Base-by-base conservation (phyloP, 2,329 filamentous ascomycete genomes). In the Penicillium decumbens region DNA sequence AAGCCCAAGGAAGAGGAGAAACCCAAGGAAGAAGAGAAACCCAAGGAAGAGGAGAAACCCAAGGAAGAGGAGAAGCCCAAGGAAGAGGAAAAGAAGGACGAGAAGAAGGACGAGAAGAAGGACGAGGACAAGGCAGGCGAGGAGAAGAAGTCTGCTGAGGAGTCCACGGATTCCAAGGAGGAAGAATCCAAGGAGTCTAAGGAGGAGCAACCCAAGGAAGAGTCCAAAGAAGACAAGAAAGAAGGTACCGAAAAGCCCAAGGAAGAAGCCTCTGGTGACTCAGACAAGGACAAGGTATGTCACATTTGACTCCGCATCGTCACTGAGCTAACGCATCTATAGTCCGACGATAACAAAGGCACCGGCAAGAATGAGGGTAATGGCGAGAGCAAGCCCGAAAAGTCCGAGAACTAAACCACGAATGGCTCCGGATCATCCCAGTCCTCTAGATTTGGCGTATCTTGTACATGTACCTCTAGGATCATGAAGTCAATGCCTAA, bases 91-190 rank as follows among this genome's bases (percentile, higher is more conserved):
- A 35, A 52, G 38, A 12, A 37, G 33, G 15, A 20, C 2, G 12
- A 24, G 7, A 9, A 28, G 8, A 10, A 8, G 8, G 27, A 28
- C 8, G 1, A 28, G 27, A 28, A 28, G 27, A 28, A 28, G 27
- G 27, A 28, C 7, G 27, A 28, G 6, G 13, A 24, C 4, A 25
- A 18, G 12, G 54, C 3, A 10, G 15, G 50, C 18, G 50, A 63
- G 28, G 60, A 70, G 13, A 45, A 67, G 45, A 56, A 68, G 12
- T 41, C 50, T 15, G 51, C 62, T 28, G 60, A 70, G 32, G 56
- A 66, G 33, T 49, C 60, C 35, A 47, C 61, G 32, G 54, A 39
- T 6, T 24, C 51, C 15, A 53, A 23, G 20, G 20, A 23, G 15
- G 15, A 18, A 18, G 15, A 18, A 3, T 30, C 28, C 12, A 30